Conservation (phyloP, 2,329 filamentous ascomycete genomes). For the Orbilia brochopaga region DNA sequence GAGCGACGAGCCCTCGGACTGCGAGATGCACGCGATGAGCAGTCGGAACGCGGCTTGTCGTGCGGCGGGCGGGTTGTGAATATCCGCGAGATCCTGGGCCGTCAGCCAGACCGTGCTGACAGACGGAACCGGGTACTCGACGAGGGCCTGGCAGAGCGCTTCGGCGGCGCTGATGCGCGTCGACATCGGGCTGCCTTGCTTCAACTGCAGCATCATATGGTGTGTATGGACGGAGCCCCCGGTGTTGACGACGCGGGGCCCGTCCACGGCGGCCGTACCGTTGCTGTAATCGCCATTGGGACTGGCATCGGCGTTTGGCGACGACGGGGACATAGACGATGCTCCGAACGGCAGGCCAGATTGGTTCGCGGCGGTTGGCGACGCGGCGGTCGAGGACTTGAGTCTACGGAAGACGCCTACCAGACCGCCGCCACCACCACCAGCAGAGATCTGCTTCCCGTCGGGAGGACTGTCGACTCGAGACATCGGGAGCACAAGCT, state of each 20-base stretch:
- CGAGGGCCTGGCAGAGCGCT: conserved; percentile 51
- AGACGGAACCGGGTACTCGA: conserved; percentile 53
- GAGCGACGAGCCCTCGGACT: conserved; percentile 68
- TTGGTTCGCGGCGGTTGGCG: conserved; percentile 33
- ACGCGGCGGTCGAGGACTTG: conserved; percentile 44
- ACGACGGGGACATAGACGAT: conserved; percentile 9
- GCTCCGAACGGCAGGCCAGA: conserved; percentile 23
- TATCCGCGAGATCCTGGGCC: conserved; percentile 69
- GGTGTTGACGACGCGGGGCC: conserved; percentile 18
- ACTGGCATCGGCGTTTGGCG: conserved; percentile 22
- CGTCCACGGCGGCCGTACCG: conserved; percentile 18
- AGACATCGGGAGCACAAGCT: conserved; percentile 38
- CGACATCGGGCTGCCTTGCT: conserved; percentile 52
- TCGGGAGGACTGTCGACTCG: conserved; percentile 45
- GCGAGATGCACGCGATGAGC: conserved; percentile 69
- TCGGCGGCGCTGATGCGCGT: conserved; percentile 54
- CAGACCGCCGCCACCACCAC: conserved; percentile 11
- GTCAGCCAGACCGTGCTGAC: conserved; percentile 70
- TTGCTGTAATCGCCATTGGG: conserved; percentile 35
- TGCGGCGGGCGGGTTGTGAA: conserved; percentile 63
- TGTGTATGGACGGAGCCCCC: conserved; percentile 50
- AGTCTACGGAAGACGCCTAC: conserved; percentile 45
- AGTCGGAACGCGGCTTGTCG: conserved; percentile 70
- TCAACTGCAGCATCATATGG: conserved; percentile 52
- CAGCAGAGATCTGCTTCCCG: conserved; percentile 33